Evolutionary conservation across 805 yeast genomes (phyloP).

Genomic region (Candida montana): DNA sequence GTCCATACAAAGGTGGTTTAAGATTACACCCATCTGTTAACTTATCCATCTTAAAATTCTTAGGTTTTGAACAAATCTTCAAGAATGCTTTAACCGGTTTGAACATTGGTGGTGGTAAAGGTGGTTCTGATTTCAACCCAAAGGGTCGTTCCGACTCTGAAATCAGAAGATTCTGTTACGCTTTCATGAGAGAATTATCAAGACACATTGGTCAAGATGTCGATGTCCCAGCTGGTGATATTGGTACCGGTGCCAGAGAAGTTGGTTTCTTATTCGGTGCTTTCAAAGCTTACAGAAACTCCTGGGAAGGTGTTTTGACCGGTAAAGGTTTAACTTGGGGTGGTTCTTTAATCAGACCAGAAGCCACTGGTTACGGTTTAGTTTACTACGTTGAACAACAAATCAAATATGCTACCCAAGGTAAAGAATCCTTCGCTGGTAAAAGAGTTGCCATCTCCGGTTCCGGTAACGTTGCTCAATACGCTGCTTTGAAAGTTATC

Average conservation of each 20-base stretch:
- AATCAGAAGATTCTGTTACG: constrained; percentile 93
- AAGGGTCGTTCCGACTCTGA: constrained; percentile 90
- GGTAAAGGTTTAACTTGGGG: constrained; percentile 99
- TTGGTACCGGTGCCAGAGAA: constrained; percentile 89
- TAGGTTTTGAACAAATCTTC: constrained; percentile 98
- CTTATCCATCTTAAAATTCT: constrained; percentile 88
- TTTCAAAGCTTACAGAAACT: constrained; percentile 84
- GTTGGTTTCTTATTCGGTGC: constrained; percentile 88
- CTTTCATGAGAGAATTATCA: constrained; percentile 93
- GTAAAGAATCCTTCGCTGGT: constrained; percentile 86
- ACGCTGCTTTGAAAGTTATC: constrained; percentile 94
- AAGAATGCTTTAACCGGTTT: constrained; percentile 97
- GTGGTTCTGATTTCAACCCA: constrained; percentile 98
- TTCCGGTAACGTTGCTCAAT: constrained; percentile 98
- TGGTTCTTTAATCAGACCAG: constrained; percentile 98
- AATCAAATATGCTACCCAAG: constrained; percentile 88
- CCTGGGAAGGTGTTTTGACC: constrained; percentile 95
- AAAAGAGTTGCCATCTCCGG: constrained; percentile 96
- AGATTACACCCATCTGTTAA: constrained; percentile 97
- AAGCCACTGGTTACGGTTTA: constrained; percentile 98
- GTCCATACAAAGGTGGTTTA: constrained; percentile 99
- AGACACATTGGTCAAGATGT: constrained; percentile 96
- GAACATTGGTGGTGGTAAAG: constrained; percentile 99
- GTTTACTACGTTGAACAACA: constrained; percentile 96
- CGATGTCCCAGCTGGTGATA: constrained; percentile 99